Conservation (phyloP, 495 filamentous ascomycete genomes). For the Penicillium samsonianum region DNA sequence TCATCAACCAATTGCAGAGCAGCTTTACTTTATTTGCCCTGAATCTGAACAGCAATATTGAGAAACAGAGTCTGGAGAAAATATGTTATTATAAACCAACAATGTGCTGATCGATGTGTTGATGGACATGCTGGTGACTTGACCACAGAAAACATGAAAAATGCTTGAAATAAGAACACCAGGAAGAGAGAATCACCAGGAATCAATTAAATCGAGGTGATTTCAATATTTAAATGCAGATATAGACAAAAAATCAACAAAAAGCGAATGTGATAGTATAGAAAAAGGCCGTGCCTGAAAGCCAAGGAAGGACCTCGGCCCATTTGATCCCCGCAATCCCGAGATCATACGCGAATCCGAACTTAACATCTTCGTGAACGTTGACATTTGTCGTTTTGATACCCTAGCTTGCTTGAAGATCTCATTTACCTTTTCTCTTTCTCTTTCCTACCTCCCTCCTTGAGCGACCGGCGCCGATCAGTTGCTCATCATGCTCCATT, state of each 20-base stretch:
- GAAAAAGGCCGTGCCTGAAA: slow-evolving; percentile 5
- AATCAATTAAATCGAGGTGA: no score
- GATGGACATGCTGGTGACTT: no score
- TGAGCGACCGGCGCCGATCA: slow-evolving; percentile 17
- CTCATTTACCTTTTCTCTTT: neutral
- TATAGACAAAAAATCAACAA: neutral
- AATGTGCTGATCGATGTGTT: no score
- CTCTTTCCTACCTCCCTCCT: neutral
- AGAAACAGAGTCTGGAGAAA: neutral
- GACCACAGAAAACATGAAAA: no score
- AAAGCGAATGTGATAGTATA: slow-evolving; percentile 3
- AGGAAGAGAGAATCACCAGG: no score
- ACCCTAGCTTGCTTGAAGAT: slow-evolving; percentile 12
- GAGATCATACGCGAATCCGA: slow-evolving; percentile 9
- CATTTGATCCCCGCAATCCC: slow-evolving; percentile 18
- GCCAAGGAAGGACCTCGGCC: slow-evolving; percentile 12
- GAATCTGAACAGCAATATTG: neutral
- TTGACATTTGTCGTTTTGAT: slow-evolving; percentile 12
- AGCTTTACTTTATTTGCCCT: neutral
- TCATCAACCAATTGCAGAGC: no score
- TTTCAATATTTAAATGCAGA: neutral
- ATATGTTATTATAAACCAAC: neutral
- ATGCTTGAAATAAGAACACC: no score
- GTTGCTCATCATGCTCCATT: slow-evolving; percentile 74
- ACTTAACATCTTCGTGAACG: neutral